Evolutionary conservation across 768 basidiomycete genomes (phyloP).

Genomic region (Pleurotus tuber-regium): DNA sequence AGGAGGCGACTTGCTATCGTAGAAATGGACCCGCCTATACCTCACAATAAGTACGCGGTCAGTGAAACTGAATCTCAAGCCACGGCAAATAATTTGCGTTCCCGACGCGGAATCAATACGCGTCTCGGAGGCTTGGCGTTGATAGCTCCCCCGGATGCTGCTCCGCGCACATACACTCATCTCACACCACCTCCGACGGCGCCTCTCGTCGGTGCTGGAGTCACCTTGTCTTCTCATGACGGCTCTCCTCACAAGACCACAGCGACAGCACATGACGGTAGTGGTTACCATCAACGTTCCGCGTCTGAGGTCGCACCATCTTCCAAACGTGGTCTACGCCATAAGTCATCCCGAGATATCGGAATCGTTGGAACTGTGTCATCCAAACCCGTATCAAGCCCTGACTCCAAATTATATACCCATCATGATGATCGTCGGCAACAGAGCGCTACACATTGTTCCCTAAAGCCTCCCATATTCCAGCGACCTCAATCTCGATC

Average conservation of each 20-base stretch:
- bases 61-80: conserved; percentile 16
- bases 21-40: conserved; percentile 44
- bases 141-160: conserved; percentile 72
- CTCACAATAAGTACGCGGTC: conserved; percentile 22
- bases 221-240: conserved; percentile 19
- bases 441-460: conserved; percentile 18
- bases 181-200: conserved; percentile 51
- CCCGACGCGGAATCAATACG: conserved; percentile 38
- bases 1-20: conserved; percentile 68
- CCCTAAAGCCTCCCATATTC: conserved; percentile 26
- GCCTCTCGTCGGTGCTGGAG: conserved; percentile 30
- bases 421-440: conserved; percentile 21
- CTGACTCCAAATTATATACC: conserved; percentile 5
- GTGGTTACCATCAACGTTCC: conserved; percentile 39
- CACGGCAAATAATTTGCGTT: conserved; percentile 30
- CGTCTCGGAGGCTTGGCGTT: conserved; percentile 55
- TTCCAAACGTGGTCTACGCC: conserved; percentile 18
- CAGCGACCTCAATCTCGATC: conserved; percentile 37
- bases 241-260: conserved; percentile 8
- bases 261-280: conserved; percentile 15
- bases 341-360: conserved; percentile 32
- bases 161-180: conserved; percentile 48
- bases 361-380: conserved; percentile 48
- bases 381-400: conserved; percentile 10
- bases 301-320: conserved; percentile 42